phyloP scores from a whole-genome alignment of 164 flowering plant species.

The Cinnamomum chago region DNA sequence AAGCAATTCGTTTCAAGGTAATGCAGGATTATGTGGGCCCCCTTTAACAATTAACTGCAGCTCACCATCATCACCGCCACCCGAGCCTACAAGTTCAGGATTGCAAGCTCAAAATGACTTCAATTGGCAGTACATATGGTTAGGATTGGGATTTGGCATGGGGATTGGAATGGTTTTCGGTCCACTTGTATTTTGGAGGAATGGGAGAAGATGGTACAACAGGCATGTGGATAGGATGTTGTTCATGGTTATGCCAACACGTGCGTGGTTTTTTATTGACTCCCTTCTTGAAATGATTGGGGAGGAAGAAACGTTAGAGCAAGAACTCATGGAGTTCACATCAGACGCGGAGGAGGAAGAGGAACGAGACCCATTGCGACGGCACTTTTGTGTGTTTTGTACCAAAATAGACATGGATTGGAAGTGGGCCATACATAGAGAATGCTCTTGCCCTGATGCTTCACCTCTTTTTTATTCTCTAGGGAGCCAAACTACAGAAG shows the following conservation, averaged over 20 bases:
- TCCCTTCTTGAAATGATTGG: constrained; percentile 15
- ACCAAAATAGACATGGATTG: constrained; percentile 46
- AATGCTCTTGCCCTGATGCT: constrained; percentile 41
- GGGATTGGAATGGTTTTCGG: constrained; percentile 39
- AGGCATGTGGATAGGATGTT: constrained; percentile 22
- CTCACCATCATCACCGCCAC: background rate
- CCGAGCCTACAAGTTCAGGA: background rate
- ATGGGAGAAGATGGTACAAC: constrained; percentile 36
- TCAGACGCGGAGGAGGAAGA: constrained; percentile 12
- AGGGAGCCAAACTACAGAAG: background rate
- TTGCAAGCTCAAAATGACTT: background rate
- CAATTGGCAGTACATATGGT: constrained; percentile 37
- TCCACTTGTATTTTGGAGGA: constrained; percentile 32
- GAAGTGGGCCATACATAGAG: constrained; percentile 45
- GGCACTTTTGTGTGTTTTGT: constrained; percentile 59
- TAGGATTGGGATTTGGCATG: constrained; percentile 47
- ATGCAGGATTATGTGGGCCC: constrained; percentile 16
- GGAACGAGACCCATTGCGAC: constrained; percentile 11
- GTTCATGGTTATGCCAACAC: background rate
- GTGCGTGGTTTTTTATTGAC: background rate
- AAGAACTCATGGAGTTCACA: constrained; percentile 18
- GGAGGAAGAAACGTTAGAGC: constrained; percentile 23
- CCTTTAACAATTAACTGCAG: constrained; percentile 4
- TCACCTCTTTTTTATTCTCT: constrained; percentile 25
- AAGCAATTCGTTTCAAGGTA: constrained; percentile 1